These are phyloP conservation scores for Trichoderma gracile DNA, from an alignment of 2,329 filamentous ascomycete genomes.

Conservation along the genomic window DNA sequence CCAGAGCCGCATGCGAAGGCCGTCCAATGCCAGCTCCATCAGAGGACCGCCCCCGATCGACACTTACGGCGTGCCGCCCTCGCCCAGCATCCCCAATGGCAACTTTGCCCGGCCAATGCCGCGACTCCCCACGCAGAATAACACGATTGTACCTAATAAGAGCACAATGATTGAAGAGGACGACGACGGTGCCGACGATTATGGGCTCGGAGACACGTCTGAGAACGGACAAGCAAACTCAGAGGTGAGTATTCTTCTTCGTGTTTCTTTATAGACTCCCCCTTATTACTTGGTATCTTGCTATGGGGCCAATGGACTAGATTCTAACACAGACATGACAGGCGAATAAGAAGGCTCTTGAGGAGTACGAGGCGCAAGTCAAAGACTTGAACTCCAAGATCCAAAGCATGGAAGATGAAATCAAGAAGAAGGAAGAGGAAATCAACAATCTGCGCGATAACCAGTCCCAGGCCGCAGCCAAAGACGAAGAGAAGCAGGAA, in stretches of 20 bases:
- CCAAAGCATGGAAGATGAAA: slow-evolving; percentile 65
- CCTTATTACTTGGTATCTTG: too few species aligned
- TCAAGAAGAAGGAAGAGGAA: slow-evolving; percentile 73
- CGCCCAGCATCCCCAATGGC: slow-evolving; percentile 59
- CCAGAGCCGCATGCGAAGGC: slow-evolving; percentile 56
- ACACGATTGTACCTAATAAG: slow-evolving; percentile 96
- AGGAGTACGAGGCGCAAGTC: slow-evolving; percentile 79
- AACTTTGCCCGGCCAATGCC: slow-evolving; percentile 76
- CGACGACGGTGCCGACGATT: slow-evolving; percentile 68
- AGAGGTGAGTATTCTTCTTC: slow-evolving; percentile 42
- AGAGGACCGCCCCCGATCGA: slow-evolving; percentile 46
- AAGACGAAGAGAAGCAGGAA: slow-evolving; percentile 66
- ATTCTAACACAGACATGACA: slow-evolving; percentile 39
- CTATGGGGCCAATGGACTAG: neutral
- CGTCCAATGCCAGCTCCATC: slow-evolving; percentile 65
- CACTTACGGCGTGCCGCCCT: slow-evolving; percentile 58
- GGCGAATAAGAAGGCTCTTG: slow-evolving; percentile 69
- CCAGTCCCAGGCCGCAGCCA: slow-evolving; percentile 52
- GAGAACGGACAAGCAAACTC: slow-evolving; percentile 36
- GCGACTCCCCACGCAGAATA: slow-evolving; percentile 84
- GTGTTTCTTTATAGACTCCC: neutral
- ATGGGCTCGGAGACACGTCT: slow-evolving; percentile 46
- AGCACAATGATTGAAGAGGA: slow-evolving; percentile 97
- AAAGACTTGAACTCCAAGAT: slow-evolving; percentile 73
- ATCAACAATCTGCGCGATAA: slow-evolving; percentile 60